These are phyloP conservation scores for Chloranthus sessilifolius DNA, from an alignment of 164 flowering plant species.

Conservation along the genomic window DNA sequence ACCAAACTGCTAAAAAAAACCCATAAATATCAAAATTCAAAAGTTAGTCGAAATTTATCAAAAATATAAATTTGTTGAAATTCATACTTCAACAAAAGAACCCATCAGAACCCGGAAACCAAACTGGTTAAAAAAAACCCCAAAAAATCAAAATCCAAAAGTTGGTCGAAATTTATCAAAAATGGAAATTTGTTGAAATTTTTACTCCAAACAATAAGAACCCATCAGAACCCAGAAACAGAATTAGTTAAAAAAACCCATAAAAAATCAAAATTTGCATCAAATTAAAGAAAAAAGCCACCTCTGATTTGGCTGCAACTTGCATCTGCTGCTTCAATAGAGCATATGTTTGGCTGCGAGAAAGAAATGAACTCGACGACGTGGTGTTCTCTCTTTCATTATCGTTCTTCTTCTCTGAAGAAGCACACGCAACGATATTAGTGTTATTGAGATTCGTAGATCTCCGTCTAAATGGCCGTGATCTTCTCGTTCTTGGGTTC, in stretches of 20 bases:
- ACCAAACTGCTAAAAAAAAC: neutral
- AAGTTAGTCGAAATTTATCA: too few species aligned
- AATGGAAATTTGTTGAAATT: neutral
- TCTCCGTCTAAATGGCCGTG: conserved; percentile 9
- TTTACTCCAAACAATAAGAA: neutral
- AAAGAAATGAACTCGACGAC: conserved; percentile 33
- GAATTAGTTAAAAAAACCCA: neutral
- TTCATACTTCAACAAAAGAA: neutral
- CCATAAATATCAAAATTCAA: neutral
- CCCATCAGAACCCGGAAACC: neutral
- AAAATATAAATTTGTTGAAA: too few species aligned
- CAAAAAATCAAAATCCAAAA: neutral
- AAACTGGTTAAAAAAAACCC: neutral
- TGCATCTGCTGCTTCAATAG: conserved; percentile 83
- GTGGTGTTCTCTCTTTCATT: conserved; percentile 23
- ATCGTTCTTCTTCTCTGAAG: conserved; percentile 26
- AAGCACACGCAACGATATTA: conserved; percentile 40
- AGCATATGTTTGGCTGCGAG: conserved; percentile 78
- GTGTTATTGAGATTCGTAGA: neutral
- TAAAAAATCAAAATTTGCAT: neutral
- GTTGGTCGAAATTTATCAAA: neutral
- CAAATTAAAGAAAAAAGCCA: conserved; percentile 13
- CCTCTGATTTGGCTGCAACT: conserved; percentile 91
- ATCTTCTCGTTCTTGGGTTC: conserved; percentile 16
- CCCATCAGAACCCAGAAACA: neutral